Evolutionary conservation across 306 rosid species (phyloP).

Genomic region (Quercus ilex): DNA sequence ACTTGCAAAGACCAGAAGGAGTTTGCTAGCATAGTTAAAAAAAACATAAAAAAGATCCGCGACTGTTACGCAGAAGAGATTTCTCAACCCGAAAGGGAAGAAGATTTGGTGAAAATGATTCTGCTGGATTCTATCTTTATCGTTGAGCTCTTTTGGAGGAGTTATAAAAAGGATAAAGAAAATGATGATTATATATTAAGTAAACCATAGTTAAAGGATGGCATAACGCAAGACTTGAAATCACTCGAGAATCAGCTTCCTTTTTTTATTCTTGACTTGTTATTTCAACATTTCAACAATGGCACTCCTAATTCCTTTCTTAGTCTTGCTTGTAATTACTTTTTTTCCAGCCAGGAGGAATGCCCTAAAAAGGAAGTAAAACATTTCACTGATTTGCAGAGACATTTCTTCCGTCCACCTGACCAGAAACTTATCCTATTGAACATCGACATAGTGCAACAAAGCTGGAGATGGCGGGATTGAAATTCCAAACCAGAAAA

Average conservation of each 20-base stretch:
- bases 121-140: slow-evolving; percentile 24
- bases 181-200: background rate
- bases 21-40: background rate
- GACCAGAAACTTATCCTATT: background rate
- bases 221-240: slow-evolving; percentile 13
- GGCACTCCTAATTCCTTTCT: background rate
- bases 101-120: background rate
- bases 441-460: background rate
- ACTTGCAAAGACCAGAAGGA: background rate
- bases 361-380: background rate
- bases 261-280: background rate
- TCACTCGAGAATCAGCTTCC: slow-evolving; percentile 37
- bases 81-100: background rate
- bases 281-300: background rate
- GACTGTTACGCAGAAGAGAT: background rate
- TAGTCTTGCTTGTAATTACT: background rate
- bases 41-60: background rate
- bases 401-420: background rate
- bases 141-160: background rate
- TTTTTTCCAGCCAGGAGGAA: too few species aligned
- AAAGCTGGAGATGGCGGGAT: too few species aligned
- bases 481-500: rapidly evolving
- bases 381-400: background rate
- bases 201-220: background rate
- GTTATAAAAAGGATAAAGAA: background rate